Evolutionary conservation across 352 stramenopile species (phyloP), one percentile per base, ranked within the genome.

Genomic region (Lagenidium giganteum): DNA sequence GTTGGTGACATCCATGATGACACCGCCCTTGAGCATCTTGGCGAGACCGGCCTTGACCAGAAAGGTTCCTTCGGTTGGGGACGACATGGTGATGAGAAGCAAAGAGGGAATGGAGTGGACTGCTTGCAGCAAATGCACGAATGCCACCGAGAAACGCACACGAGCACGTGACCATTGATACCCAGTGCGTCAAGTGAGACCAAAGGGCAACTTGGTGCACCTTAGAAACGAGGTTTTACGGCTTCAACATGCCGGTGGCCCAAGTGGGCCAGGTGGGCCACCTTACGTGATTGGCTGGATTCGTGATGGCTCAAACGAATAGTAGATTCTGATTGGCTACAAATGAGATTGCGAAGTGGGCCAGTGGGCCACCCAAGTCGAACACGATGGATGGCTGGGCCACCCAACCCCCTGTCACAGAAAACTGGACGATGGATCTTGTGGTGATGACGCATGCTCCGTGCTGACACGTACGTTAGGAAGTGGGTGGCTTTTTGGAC

Each of bases 1-100:
- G 70, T 92, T 93, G 39, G 82, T 80, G 26, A 97, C 88, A 53
- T 97, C 95, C 92, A 98, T 97, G 70, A 98, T 98, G n/a, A 98
- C 95, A 30, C 95, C 95, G 42, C 96, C 96, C 75, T 98, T 98
- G 57, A 99, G 82, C 96, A 99, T 99, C 70, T 98, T 94, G 17
- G 96, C 96, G 18, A 98, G 78, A 37, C 96, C 96, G 47, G 91
- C 81, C 68, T 99, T 99, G 18, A 98, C 94, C 36, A 90, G 80
- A 61, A 89, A 88, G 2, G 91, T 86, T 52, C 76, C 76, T 79
- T 88, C 72, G 13, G 64, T 71, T 16, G 71, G 58, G 28, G 63
- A 26, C n/a, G 63, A 57, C 30, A 38, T 29, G 30, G 30, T 47
- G 13, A 42, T 42, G 9, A 50, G 64, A 30, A 71, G 64, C 24